phyloP scores from a whole-genome alignment of 306 rosid species.

The Quercus aquifolioides region DNA sequence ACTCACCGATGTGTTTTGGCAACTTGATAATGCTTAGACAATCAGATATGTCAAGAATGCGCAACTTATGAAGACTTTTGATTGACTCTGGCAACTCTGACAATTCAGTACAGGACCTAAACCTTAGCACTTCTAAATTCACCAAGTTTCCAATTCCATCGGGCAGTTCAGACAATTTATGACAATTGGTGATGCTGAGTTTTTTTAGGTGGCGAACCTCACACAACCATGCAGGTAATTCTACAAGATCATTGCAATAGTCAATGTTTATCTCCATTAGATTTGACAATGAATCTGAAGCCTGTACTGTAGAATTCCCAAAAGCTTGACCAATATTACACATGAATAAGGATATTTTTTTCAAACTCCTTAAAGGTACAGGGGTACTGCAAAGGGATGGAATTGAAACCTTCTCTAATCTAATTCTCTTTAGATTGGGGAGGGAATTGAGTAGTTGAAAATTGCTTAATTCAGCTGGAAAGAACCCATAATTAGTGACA shows the following conservation, averaged over 20 bases:
- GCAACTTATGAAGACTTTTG: conserved; percentile 23
- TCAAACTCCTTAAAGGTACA: conserved; percentile 12
- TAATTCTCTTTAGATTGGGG: neutral
- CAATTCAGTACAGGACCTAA: conserved; percentile 32
- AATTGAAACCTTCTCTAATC: conserved; percentile 19
- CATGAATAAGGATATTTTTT: conserved; percentile 40
- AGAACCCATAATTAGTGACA: neutral
- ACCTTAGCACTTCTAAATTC: conserved; percentile 36
- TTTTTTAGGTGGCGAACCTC: conserved; percentile 21
- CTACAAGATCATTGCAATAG: conserved; percentile 33
- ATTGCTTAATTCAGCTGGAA: neutral
- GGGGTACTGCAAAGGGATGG: conserved; percentile 4
- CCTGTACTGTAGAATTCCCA: neutral
- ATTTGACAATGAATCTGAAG: conserved; percentile 33
- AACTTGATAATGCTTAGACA: conserved; percentile 31
- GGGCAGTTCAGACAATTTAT: conserved; percentile 28
- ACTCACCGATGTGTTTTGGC: conserved; percentile 38
- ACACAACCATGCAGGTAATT: conserved; percentile 28
- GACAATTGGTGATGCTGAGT: conserved; percentile 42
- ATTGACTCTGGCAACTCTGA: conserved; percentile 20
- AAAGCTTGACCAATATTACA: conserved; percentile 35
- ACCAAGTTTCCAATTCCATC: conserved; percentile 21
- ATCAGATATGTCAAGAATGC: conserved; percentile 38
- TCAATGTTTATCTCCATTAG: conserved; percentile 36
- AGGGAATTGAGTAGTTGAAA: neutral